phyloP scores from a whole-genome alignment of 2,329 filamentous ascomycete species.

The Fusarium sp. region DNA sequence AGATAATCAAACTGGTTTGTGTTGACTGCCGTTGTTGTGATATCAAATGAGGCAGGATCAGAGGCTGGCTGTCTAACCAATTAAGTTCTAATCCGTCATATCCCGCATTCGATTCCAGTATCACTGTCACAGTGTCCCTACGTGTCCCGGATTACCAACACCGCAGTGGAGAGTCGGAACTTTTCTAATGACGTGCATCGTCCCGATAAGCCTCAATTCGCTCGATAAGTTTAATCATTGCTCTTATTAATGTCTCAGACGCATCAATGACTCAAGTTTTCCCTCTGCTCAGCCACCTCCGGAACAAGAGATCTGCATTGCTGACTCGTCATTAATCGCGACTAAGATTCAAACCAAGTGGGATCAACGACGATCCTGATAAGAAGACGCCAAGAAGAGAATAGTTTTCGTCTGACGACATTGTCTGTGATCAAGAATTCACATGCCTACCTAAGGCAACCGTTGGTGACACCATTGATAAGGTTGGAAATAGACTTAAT shows the following conservation, averaged over 20 bases:
- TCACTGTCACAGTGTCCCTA: too few relatives aligned
- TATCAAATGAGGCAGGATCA: too few relatives aligned
- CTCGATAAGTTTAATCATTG: conserved; percentile 39
- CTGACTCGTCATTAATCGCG: conserved; percentile 26
- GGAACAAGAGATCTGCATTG: conserved; percentile 22
- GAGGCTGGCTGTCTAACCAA: too few relatives aligned
- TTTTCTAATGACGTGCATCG: conserved; percentile 4
- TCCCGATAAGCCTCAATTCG: conserved; percentile 1
- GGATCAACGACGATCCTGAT: conserved; percentile 35
- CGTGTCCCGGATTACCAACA: too few relatives aligned
- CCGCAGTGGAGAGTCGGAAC: not conserved
- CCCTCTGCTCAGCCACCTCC: conserved; percentile 21
- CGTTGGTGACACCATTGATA: conserved; percentile 39
- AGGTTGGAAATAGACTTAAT: conserved; percentile 45
- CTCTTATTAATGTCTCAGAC: conserved; percentile 38
- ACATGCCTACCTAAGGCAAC: conserved; percentile 2
- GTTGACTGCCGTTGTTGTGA: too few relatives aligned
- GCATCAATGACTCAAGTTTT: conserved; percentile 34
- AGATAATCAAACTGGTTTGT: too few relatives aligned
- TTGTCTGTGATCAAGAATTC: conserved; percentile 1
- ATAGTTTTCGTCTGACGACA: conserved; percentile 16
- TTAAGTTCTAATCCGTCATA: too few relatives aligned
- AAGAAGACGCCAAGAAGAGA: conserved; percentile 14
- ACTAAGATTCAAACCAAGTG: conserved; percentile 13
- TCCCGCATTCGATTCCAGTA: too few relatives aligned